A percentile compares a stretch with the other conserved stretches of the same genome.
These are phyloP conservation scores for Penicillium pulvis DNA, from an alignment of 495 filamentous ascomycete species.

Conservation along the genomic window DNA sequence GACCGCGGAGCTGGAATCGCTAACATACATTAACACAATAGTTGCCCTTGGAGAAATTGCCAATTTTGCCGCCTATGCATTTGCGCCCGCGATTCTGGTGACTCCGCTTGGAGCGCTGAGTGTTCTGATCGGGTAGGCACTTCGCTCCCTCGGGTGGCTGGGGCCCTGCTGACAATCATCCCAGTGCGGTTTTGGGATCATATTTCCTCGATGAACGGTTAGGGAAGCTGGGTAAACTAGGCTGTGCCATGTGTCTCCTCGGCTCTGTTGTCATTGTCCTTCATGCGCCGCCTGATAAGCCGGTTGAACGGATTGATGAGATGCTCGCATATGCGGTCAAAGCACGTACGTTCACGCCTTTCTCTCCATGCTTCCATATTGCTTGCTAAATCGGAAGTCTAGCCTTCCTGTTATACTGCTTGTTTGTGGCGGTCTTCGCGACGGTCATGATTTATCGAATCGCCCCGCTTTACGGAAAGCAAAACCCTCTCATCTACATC, in stretches of 20 bases:
- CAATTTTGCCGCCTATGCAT: conserved; percentile 97
- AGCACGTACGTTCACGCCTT: conserved; percentile 64
- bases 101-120: conserved; percentile 91
- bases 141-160: not conserved
- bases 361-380: not conserved
- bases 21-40: conserved; percentile 29
- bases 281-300: conserved; percentile 91
- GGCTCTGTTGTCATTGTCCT: conserved; percentile 97
- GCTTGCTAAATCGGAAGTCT: conserved; percentile 2
- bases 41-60: conserved; percentile 85
- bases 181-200: conserved; percentile 81
- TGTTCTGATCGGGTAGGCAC: conserved; percentile 80
- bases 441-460: conserved; percentile 94
- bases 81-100: conserved; percentile 95
- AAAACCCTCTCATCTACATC: conserved; percentile 92
- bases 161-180: conserved; percentile 33
- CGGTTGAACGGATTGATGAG: conserved; percentile 82
- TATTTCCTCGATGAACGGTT: conserved; percentile 91
- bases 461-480: conserved; percentile 84
- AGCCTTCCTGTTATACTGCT: conserved; percentile 89
- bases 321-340: conserved; percentile 86
- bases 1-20: conserved; percentile 10
- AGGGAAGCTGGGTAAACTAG: conserved; percentile 86
- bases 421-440: conserved; percentile 76
- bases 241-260: conserved; percentile 93